Conservation (phyloP, 2,329 filamentous ascomycete species). For the Lecanicillium sp. region DNA sequence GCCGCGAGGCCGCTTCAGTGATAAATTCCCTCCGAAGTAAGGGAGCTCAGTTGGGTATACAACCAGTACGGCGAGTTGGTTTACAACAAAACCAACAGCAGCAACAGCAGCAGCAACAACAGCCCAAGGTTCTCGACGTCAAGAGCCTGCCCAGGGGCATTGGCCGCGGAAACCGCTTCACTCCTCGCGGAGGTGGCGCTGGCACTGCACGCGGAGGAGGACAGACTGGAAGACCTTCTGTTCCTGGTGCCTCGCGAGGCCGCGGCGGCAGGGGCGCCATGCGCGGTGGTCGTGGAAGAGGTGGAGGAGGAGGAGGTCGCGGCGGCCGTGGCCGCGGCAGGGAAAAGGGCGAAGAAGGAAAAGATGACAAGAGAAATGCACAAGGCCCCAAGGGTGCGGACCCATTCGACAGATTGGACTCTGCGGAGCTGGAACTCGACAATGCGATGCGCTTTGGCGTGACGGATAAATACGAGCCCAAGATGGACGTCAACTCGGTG, state of each 20-base stretch:
- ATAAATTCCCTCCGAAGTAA: slow-evolving; percentile 22
- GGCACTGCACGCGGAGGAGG: slow-evolving; percentile 6
- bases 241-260: neutral
- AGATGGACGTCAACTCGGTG: slow-evolving; percentile 23
- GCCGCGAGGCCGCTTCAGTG: slow-evolving; percentile 24
- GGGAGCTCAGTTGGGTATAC: slow-evolving; percentile 5
- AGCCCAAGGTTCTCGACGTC: slow-evolving; percentile 30
- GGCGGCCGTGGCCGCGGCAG: slow-evolving; percentile 11
- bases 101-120: slow-evolving; percentile 7
- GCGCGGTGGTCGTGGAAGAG: slow-evolving; percentile 6
- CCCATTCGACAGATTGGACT: slow-evolving; percentile 20
- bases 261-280: slow-evolving; percentile 10
- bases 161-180: slow-evolving; percentile 12
- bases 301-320: slow-evolving; percentile 7
- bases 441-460: slow-evolving; percentile 26
- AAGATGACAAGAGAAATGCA: slow-evolving; percentile 12
- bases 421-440: slow-evolving; percentile 26
- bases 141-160: slow-evolving; percentile 26
- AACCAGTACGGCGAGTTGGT: neutral
- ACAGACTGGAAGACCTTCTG: neutral
- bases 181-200: slow-evolving; percentile 9
- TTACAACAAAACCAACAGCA: slow-evolving; percentile 3
- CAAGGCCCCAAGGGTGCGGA: slow-evolving; percentile 12
- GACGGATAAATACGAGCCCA: slow-evolving; percentile 21
- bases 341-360: slow-evolving; percentile 17